phyloP scores from a whole-genome alignment of 2,329 filamentous ascomycete species.

The Delphinella strobiligena region DNA sequence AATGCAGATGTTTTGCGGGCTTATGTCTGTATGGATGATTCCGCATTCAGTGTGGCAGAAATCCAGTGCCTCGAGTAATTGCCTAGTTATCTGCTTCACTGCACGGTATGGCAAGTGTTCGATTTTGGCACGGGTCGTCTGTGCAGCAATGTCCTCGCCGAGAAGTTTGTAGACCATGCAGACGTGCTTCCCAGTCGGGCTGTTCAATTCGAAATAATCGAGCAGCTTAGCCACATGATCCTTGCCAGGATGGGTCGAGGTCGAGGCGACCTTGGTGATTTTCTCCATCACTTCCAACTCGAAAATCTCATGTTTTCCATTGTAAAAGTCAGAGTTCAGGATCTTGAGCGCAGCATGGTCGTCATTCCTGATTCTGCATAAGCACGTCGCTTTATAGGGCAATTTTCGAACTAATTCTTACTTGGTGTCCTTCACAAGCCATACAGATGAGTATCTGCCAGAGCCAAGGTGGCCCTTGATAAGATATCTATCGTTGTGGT shows the following conservation, averaged over 20 bases:
- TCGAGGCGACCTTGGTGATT: background rate
- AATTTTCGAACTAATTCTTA: background rate
- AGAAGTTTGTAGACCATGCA: conserved; percentile 11
- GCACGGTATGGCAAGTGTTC: conserved; percentile 1
- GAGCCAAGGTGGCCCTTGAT: conserved; percentile 26
- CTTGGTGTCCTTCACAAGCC: conserved; percentile 23
- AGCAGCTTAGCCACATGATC: conserved; percentile 6
- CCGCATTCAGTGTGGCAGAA: conserved; percentile 11
- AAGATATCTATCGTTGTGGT: conserved; percentile 21
- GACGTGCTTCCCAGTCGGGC: conserved; percentile 12
- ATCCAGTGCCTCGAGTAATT: conserved; percentile 11
- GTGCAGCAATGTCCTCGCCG: conserved; percentile 8
- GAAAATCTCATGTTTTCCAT: conserved; percentile 2
- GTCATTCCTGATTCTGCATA: background rate
- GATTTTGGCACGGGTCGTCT: conserved; percentile 2
- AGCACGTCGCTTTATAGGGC: background rate
- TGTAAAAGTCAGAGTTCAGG: conserved; percentile 9
- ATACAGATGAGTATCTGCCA: conserved; percentile 25
- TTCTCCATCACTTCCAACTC: conserved; percentile 7
- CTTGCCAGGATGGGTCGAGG: conserved; percentile 1
- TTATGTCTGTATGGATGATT: conserved; percentile 15
- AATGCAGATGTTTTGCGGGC: conserved; percentile 17
- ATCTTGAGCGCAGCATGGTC: conserved; percentile 8
- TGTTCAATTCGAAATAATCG: conserved; percentile 11
- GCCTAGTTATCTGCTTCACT: conserved; percentile 11